phyloP scores from a whole-genome alignment of 768 basidiomycete genomes.

The Rhodotorula graminis region DNA sequence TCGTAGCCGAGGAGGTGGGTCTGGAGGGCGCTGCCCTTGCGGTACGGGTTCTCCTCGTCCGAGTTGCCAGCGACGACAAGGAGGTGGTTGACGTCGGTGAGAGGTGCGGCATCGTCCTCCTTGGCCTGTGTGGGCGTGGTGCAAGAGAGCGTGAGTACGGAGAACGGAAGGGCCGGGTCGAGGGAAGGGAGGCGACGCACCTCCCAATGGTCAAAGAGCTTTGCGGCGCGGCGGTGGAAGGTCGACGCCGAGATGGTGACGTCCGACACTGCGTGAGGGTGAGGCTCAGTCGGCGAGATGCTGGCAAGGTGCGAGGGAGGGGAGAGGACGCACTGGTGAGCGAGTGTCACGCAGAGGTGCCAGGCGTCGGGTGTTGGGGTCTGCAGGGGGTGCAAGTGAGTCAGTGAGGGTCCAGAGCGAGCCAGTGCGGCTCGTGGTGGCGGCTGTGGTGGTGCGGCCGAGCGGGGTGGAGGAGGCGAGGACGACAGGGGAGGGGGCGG shows the following conservation, averaged over 20 bases:
- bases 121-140: constrained; percentile 9
- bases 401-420: no score
- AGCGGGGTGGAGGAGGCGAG: no score
- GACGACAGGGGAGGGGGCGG: no score
- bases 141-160: no score
- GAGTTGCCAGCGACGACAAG: constrained; percentile 49
- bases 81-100: constrained; percentile 45
- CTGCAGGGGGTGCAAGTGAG: no score
- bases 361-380: no score
- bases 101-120: constrained; percentile 40
- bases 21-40: constrained; percentile 90
- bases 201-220: constrained; percentile 30
- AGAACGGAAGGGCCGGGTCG: no score
- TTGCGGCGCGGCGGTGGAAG: constrained; percentile 33
- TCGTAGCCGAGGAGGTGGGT: constrained; percentile 97
- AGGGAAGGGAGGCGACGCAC: background rate
- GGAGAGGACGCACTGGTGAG: background rate
- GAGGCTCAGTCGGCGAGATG: background rate
- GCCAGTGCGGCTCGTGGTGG: no score
- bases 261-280: constrained; percentile 19
- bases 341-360: no score
- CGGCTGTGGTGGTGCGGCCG: no score
- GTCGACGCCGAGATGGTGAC: constrained; percentile 33
- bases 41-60: constrained; percentile 78
- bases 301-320: no score